phyloP scores from a whole-genome alignment of 441 rosid genomes.

The Capsella rubella region DNA sequence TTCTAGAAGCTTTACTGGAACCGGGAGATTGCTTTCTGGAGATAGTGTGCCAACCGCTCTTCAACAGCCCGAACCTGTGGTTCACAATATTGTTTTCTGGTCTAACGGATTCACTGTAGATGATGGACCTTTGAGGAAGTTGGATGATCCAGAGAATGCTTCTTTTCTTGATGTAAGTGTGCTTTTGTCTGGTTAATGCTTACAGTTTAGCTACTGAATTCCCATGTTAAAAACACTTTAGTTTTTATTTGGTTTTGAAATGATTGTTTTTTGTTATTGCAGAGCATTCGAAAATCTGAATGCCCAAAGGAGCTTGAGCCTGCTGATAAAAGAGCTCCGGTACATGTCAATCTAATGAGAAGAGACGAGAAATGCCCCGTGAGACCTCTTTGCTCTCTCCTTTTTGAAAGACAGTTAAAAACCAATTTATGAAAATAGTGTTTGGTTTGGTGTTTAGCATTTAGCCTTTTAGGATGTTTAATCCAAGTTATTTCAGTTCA shows the following conservation, averaged over 20 bases:
- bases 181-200: background rate
- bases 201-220: slow-evolving; percentile 8
- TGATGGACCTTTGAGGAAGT: slow-evolving; percentile 87
- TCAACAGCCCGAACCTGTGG: slow-evolving; percentile 82
- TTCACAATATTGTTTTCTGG: slow-evolving; percentile 93
- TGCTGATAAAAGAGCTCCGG: slow-evolving; percentile 73
- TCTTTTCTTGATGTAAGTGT: slow-evolving; percentile 80
- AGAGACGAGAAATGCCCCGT: slow-evolving; percentile 82
- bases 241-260: slow-evolving; percentile 11
- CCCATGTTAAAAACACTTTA: background rate
- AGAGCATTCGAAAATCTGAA: slow-evolving; percentile 95
- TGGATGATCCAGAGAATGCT: slow-evolving; percentile 96
- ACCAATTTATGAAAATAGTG: too few species aligned
- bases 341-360: slow-evolving; percentile 85
- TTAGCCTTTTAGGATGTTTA: too few species aligned
- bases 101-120: slow-evolving; percentile 90
- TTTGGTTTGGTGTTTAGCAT: too few species aligned
- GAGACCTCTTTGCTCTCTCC: slow-evolving; percentile 41
- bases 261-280: slow-evolving; percentile 18
- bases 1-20: slow-evolving; percentile 84
- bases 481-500: too few species aligned
- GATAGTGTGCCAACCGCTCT: slow-evolving; percentile 74
- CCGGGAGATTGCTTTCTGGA: slow-evolving; percentile 86
- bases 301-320: slow-evolving; percentile 97
- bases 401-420: too few species aligned